These are phyloP conservation scores for Podosphaera fusca DNA, from an alignment of 2,329 filamentous ascomycete species.

Conservation along the genomic window DNA sequence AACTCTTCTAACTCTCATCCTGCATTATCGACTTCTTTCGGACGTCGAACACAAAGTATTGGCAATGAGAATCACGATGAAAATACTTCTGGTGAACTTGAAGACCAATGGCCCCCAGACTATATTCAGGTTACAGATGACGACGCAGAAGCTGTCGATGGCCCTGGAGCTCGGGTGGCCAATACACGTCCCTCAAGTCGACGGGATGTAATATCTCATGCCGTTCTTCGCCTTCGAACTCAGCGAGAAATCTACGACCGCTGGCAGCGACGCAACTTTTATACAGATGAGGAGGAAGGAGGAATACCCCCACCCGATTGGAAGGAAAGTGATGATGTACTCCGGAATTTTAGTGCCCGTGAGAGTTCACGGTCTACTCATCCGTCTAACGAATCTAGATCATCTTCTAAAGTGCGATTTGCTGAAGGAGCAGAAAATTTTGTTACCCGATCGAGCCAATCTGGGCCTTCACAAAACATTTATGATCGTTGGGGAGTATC, in stretches of 20 bases:
- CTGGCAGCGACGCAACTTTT: slow-evolving; percentile 59
- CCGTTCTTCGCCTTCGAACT: slow-evolving; percentile 8
- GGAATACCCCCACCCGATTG: slow-evolving; percentile 39
- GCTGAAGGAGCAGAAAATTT: slow-evolving; percentile 47
- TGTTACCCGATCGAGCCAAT: slow-evolving; percentile 47
- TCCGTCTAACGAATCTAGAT: slow-evolving; percentile 28
- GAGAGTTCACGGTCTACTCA: slow-evolving; percentile 24
- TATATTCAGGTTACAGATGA: slow-evolving; percentile 12
- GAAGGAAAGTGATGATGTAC: slow-evolving; percentile 33
- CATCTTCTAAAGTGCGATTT: slow-evolving; percentile 59
- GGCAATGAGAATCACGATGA: slow-evolving; percentile 2
- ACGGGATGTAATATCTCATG: slow-evolving; percentile 10
- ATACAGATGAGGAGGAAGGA: slow-evolving; percentile 69
- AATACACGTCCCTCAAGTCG: slow-evolving; percentile 8
- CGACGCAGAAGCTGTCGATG: slow-evolving; percentile 13
- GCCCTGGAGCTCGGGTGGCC: slow-evolving; percentile 9
- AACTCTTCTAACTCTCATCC: neutral
- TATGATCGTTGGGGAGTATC: slow-evolving; percentile 57
- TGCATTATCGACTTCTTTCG: neutral
- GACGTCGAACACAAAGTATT: neutral
- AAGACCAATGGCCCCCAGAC: slow-evolving; percentile 8
- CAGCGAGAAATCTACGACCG: slow-evolving; percentile 33
- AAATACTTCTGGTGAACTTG: slow-evolving; percentile 4
- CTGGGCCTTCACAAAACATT: slow-evolving; percentile 47
- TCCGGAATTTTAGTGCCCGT: slow-evolving; percentile 7